These are phyloP conservation scores for Arctium minus DNA, from an alignment of 129 eudicot genomes.

Conservation along the genomic window DNA sequence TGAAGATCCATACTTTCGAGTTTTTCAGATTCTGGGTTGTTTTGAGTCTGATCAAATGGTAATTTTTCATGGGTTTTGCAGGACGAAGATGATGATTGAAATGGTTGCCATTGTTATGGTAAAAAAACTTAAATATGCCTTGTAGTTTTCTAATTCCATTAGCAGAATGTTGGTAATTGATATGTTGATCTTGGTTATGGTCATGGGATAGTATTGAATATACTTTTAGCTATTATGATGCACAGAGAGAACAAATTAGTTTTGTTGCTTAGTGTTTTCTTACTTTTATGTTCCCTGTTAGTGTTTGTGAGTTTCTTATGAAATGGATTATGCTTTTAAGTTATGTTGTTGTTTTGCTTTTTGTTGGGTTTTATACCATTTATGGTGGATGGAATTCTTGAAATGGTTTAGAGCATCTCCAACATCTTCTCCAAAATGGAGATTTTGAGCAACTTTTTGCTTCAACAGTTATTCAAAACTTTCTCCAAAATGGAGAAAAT, in stretches of 20 bases:
- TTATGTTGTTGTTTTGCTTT: background rate
- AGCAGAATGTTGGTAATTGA: background rate
- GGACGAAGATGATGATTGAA: constrained; percentile 42
- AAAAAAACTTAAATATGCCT: background rate
- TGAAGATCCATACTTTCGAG: too few species aligned
- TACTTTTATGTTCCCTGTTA: background rate
- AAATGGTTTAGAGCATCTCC: too few species aligned
- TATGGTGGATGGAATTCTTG: background rate
- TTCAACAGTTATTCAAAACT: too few species aligned
- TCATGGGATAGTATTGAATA: constrained; percentile 17
- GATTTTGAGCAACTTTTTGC: too few species aligned
- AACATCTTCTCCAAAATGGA: too few species aligned
- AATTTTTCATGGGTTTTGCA: background rate
- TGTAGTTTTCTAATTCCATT: constrained; percentile 19
- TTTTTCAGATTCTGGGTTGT: background rate
- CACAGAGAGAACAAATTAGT: constrained; percentile 25
- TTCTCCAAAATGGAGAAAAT: too few species aligned
- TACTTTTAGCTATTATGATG: constrained; percentile 21
- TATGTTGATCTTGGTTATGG: constrained; percentile 13
- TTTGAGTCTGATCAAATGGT: background rate
- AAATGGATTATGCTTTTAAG: constrained; percentile 13
- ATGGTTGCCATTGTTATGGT: background rate
- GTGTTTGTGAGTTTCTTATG: background rate
- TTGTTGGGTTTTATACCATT: background rate
- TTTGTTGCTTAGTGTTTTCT: constrained; percentile 9